Evolutionary conservation across 306 rosid genomes (phyloP), one percentile per base, ranked within the genome.

Genomic region (Cicer yamashitae): DNA sequence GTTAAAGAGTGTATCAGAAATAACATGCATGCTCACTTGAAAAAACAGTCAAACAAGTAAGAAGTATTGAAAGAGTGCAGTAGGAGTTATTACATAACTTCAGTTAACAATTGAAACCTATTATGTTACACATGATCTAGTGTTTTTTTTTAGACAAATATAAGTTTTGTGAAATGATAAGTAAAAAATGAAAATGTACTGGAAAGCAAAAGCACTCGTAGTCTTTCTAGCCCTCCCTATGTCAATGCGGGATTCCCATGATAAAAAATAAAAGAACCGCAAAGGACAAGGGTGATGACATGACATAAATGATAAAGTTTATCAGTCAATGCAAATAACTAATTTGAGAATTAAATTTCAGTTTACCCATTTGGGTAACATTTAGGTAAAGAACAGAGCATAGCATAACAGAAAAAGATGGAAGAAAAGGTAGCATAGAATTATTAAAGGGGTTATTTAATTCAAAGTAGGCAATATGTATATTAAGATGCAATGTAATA

Each of bases 171-270:
- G 20, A 53, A 39, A 68, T 10, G n/a, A n/a, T 52, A 53, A 39
- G 30, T n/a, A 20, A 9, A 51, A 52, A 11, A 54, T 20, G 1
- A 1, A 70, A 15, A 3, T 34, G 50, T 1, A 7, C 11, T 17
- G 11, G n/a, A 45, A 14, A 11, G 54, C 25, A 68, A 43, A 63
- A 62, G 48, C 67, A 50, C 40, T 41, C 41, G 7, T 22, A 20
- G 56, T 38, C 59, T 71, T 71, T 63, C 25, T 45, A 65, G 6
- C 63, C 30, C 12, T 20, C 57, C 71, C 75, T 40, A 76, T 22
- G 79, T 59, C 56, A 75, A 57, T 30, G 72, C 20, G 10, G 71
- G 71, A 58, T 63, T 74, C 70, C 51, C 69, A 73, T 60, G 7
- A 64, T 7, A 8, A 64, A 37, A 9, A 74, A 67, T n/a, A 44